phyloP scores from a whole-genome alignment of 805 yeast species.

The Kuraishia capsulata region DNA sequence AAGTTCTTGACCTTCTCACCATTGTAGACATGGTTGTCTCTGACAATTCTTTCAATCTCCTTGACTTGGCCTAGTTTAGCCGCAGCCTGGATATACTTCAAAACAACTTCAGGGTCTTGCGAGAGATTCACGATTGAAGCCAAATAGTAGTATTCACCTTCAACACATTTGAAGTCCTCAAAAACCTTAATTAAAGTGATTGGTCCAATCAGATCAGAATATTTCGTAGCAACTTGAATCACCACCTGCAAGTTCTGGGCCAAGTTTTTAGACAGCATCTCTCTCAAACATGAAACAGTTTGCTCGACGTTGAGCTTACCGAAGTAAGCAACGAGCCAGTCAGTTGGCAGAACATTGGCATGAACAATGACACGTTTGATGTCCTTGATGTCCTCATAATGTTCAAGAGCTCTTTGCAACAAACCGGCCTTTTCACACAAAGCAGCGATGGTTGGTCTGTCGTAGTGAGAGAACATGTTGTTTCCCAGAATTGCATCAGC shows the following conservation, averaged over 20 bases:
- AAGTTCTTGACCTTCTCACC: slow-evolving; percentile 97
- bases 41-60: slow-evolving; percentile 92
- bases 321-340: slow-evolving; percentile 88
- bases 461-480: slow-evolving; percentile 92
- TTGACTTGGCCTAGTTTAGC: slow-evolving; percentile 81
- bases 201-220: slow-evolving; percentile 88
- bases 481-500: slow-evolving; percentile 98
- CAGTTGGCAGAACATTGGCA: slow-evolving; percentile 76
- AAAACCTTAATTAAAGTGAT: slow-evolving; percentile 77
- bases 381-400: slow-evolving; percentile 89
- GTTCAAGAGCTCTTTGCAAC: slow-evolving; percentile 91
- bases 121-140: slow-evolving; percentile 89
- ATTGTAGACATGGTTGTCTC: slow-evolving; percentile 89
- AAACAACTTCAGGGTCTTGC: slow-evolving; percentile 90
- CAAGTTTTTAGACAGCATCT: slow-evolving; percentile 69
- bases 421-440: slow-evolving; percentile 95
- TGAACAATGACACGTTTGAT: slow-evolving; percentile 92
- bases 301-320: slow-evolving; percentile 94
- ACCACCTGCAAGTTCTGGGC: slow-evolving; percentile 87
- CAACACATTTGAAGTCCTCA: slow-evolving; percentile 86
- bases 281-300: slow-evolving; percentile 77
- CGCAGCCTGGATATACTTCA: slow-evolving; percentile 93
- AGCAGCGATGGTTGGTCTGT: slow-evolving; percentile 84
- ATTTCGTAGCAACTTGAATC: slow-evolving; percentile 94
- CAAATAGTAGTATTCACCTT: slow-evolving; percentile 91